These are phyloP conservation scores for Alectoria sarmentosa DNA, from an alignment of 495 filamentous ascomycete species.

Conservation along the genomic window DNA sequence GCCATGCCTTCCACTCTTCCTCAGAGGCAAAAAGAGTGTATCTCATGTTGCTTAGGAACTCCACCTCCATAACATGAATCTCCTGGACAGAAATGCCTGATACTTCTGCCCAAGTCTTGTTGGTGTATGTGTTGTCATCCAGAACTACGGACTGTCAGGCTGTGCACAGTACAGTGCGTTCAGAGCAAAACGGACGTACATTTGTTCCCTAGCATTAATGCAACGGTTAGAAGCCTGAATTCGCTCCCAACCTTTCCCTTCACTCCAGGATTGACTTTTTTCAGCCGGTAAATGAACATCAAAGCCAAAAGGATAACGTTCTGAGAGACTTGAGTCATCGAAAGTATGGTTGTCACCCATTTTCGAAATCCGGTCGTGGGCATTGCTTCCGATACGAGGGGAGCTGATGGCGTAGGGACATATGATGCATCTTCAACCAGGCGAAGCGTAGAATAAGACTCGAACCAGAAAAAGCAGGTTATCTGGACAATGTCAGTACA, in stretches of 20 bases:
- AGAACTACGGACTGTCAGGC: conserved; percentile 53
- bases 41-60: conserved; percentile 97
- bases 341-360: conserved; percentile 86
- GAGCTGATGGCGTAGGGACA: conserved; percentile 39
- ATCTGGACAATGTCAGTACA: conserved; percentile 48
- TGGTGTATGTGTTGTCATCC: conserved; percentile 99
- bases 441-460: conserved; percentile 69
- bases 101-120: conserved; percentile 99
- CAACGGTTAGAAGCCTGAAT: conserved; percentile 90
- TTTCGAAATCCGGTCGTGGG: conserved; percentile 76
- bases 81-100: conserved; percentile 90
- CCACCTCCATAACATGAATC: conserved; percentile 99
- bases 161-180: neutral
- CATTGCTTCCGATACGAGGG: conserved; percentile 63
- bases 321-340: conserved; percentile 93
- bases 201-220: conserved; percentile 98
- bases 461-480: conserved; percentile 98
- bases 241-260: conserved; percentile 91
- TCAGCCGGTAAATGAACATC: conserved; percentile 88
- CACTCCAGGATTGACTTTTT: conserved; percentile 78
- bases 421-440: conserved; percentile 59
- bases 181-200: conserved; percentile 49
- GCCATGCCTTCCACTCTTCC: conserved; percentile 78
- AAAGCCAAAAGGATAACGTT: conserved; percentile 91
- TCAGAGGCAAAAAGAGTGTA: conserved; percentile 85